phyloP scores from a whole-genome alignment of 768 basidiomycete species.

The Lactarius deliciosus region DNA sequence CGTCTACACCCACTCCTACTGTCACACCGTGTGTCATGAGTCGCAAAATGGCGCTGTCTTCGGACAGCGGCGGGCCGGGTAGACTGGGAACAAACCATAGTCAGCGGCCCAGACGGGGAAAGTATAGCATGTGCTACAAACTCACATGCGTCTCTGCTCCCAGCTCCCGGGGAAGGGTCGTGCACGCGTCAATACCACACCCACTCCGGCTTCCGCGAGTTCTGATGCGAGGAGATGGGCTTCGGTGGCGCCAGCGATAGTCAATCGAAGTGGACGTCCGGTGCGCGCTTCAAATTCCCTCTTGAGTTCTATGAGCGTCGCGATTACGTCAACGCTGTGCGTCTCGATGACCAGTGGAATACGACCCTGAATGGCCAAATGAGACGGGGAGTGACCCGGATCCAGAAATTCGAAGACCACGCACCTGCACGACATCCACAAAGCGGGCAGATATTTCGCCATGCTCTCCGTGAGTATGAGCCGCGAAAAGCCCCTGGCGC shows the following conservation, averaged over 20 bases:
- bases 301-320: conserved; percentile 69
- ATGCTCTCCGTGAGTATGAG: conserved; percentile 33
- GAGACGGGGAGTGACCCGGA: background rate
- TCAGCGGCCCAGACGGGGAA: background rate
- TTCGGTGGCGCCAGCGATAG: conserved; percentile 65
- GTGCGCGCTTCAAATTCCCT: conserved; percentile 53
- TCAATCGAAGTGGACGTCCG: conserved; percentile 49
- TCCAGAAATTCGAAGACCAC: conserved; percentile 3
- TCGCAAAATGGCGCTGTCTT: conserved; percentile 50
- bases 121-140: background rate
- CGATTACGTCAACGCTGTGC: conserved; percentile 80
- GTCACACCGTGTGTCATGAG: conserved; percentile 61
- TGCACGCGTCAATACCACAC: conserved; percentile 39
- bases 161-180: conserved; percentile 41
- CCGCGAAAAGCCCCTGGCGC: conserved; percentile 56
- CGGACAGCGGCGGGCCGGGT: conserved; percentile 67
- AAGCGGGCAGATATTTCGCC: conserved; percentile 37
- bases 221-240: conserved; percentile 70
- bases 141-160: conserved; percentile 38
- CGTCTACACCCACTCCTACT: conserved; percentile 52
- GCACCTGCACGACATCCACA: conserved; percentile 38
- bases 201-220: conserved; percentile 41
- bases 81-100: conserved; percentile 39
- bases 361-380: conserved; percentile 45
- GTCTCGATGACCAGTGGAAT: conserved; percentile 76